phyloP scores from a whole-genome alignment of 129 eudicot species.

The Tanacetum coccineum region DNA sequence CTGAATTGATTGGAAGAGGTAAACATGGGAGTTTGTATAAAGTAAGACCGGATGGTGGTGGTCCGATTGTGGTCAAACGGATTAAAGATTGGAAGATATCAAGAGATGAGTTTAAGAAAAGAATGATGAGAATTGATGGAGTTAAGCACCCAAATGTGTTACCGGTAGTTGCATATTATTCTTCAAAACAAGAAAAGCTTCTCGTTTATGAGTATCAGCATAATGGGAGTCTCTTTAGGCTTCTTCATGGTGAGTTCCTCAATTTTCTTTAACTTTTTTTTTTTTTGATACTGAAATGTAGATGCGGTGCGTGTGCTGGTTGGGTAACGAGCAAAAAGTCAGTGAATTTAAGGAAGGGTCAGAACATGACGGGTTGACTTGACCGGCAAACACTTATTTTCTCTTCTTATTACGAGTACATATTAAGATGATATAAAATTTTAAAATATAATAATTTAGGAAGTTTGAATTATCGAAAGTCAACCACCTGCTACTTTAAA shows the following conservation, averaged over 20 bases:
- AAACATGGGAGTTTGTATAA: constrained; percentile 65
- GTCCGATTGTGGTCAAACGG: constrained; percentile 57
- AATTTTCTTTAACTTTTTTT: constrained; percentile 8
- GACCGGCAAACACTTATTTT: too few relatives aligned
- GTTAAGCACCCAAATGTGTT: constrained; percentile 55
- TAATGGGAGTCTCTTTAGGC: constrained; percentile 68
- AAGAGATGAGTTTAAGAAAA: constrained; percentile 59
- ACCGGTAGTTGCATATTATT: constrained; percentile 59
- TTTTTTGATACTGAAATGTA: background rate
- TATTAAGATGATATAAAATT: too few relatives aligned
- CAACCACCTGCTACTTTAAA: too few relatives aligned
- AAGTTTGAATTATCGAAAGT: too few relatives aligned
- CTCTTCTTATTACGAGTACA: too few relatives aligned
- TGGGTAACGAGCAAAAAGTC: too few relatives aligned
- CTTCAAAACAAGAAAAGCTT: constrained; percentile 72
- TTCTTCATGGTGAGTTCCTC: constrained; percentile 56
- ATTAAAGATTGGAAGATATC: constrained; percentile 64
- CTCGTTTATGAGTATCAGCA: constrained; percentile 65
- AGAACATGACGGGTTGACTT: too few relatives aligned
- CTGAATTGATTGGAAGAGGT: constrained; percentile 66
- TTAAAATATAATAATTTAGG: too few relatives aligned
- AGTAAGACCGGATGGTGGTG: constrained; percentile 39
- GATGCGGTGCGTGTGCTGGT: too few relatives aligned
- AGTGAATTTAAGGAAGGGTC: too few relatives aligned
- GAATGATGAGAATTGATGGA: constrained; percentile 52